Base-by-base conservation (phyloP, 2,329 filamentous ascomycete species). In the Chalaropsis thielavioides region DNA sequence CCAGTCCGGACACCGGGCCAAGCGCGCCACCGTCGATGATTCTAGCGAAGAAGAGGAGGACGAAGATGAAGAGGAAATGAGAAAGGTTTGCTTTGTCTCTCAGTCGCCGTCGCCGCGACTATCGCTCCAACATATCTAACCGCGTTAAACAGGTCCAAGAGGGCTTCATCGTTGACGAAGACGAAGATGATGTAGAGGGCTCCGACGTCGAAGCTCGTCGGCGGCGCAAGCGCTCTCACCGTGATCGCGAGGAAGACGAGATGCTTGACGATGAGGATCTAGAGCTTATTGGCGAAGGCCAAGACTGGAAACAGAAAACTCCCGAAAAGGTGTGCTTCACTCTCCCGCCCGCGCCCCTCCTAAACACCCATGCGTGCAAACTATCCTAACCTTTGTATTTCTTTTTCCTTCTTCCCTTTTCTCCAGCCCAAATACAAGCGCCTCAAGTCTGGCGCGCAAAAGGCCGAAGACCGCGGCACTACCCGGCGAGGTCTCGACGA, bases 141-240 rank as follows among this genome's bases (percentile, higher is more conserved):
- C 19, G 4, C 13, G 46, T 19, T 19, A 35, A 15, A 27, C 71
- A 96, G 91, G 83, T 95, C 69, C 89, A 89, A 63, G 91, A 95
- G 78, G 92, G 92, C 31, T 99, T 97, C 76, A 96, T 99, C 69
- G 90, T 95, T 68, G 90, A 95, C 71, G 92, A 96, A 72, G 91
- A 92, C 68, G 88, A 90, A 70, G 87, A 90, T 64, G 83, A 86
- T 61, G 85, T 85, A 40, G 83, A 87, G 63, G 86, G 81, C 63
- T 82, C 81, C 70, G 83, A 84, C 66, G 79, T 75, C 60, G 79
- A 81, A 59, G 79, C 78, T 67, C 79, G 77, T 67, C 81, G 83
- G 69, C 87, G 88, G 74, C 84, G 85, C 75, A 95, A 94, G 78
- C 86, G 90, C 70, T 85, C 90, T 71, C 79, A 84, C 66, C 77